These are phyloP conservation scores for Crataegus laevigata DNA, from an alignment of 306 rosid species.

Conservation along the genomic window DNA sequence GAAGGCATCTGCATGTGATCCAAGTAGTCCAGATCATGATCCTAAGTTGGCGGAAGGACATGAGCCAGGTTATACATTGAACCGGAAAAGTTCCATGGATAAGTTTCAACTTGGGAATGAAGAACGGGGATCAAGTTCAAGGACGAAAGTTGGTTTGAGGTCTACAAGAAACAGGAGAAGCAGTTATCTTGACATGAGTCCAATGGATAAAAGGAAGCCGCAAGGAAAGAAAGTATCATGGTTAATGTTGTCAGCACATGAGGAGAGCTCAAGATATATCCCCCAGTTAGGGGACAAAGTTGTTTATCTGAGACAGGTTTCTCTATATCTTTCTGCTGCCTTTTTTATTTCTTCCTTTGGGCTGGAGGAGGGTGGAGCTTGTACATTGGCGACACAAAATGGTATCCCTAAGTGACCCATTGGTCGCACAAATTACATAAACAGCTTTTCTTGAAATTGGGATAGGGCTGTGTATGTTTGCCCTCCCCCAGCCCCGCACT, in stretches of 20 bases:
- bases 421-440: background rate
- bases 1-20: constrained; percentile 34
- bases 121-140: constrained; percentile 67
- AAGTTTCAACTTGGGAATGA: constrained; percentile 44
- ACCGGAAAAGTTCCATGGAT: constrained; percentile 29
- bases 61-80: constrained; percentile 34
- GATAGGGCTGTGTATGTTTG: background rate
- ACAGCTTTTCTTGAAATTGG: background rate
- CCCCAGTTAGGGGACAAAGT: constrained; percentile 96
- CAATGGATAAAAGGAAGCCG: constrained; percentile 49
- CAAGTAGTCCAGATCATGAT: constrained; percentile 32
- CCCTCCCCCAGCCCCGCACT: background rate
- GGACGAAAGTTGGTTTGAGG: constrained; percentile 72
- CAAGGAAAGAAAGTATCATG: constrained; percentile 55
- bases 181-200: constrained; percentile 48
- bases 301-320: constrained; percentile 89
- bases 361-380: background rate
- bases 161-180: constrained; percentile 74
- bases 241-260: constrained; percentile 74
- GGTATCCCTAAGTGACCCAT: background rate
- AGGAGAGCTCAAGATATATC: constrained; percentile 86
- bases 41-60: constrained; percentile 32
- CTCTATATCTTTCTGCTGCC: constrained; percentile 10
- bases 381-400: background rate
- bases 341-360: background rate